Percentiles rank a stretch among this genome's conserved stretches.
These are phyloP conservation scores for Teratosphaeria destructans DNA, from an alignment of 2,329 filamentous ascomycete genomes.

Conservation along the genomic window DNA sequence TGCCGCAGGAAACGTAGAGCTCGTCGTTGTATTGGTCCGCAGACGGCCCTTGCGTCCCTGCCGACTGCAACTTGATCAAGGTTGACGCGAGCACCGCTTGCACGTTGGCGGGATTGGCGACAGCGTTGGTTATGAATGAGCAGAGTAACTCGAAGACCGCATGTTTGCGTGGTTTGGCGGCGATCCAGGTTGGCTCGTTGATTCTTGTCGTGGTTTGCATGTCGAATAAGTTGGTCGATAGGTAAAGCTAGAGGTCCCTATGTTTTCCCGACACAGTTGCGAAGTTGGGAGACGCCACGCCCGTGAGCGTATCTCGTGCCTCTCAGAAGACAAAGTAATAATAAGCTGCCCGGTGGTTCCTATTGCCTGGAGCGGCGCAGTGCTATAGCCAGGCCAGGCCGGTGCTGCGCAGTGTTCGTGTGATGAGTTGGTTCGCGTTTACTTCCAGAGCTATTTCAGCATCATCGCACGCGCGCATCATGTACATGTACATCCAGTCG, in stretches of 20 bases:
- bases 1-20: neutral
- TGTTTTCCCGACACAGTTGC: too few species aligned
- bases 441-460: neutral
- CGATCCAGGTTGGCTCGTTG: neutral
- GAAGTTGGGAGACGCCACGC: too few species aligned
- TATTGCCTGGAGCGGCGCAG: too few species aligned
- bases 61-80: neutral
- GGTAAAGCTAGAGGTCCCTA: neutral
- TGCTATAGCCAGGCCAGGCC: neutral
- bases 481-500: neutral
- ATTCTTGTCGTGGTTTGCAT: neutral
- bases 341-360: too few species aligned
- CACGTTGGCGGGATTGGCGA: neutral
- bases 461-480: neutral
- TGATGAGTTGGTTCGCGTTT: neutral
- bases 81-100: neutral
- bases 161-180: neutral
- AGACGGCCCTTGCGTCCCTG: neutral
- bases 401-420: neutral
- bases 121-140: neutral
- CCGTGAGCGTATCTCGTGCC: too few species aligned
- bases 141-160: neutral
- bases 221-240: neutral
- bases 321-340: too few species aligned
- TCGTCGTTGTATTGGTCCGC: neutral